Percentiles rank a stretch among this genome's conserved stretches.
phyloP scores from a whole-genome alignment of 495 filamentous ascomycete genomes.

The Xylaria cubensis region DNA sequence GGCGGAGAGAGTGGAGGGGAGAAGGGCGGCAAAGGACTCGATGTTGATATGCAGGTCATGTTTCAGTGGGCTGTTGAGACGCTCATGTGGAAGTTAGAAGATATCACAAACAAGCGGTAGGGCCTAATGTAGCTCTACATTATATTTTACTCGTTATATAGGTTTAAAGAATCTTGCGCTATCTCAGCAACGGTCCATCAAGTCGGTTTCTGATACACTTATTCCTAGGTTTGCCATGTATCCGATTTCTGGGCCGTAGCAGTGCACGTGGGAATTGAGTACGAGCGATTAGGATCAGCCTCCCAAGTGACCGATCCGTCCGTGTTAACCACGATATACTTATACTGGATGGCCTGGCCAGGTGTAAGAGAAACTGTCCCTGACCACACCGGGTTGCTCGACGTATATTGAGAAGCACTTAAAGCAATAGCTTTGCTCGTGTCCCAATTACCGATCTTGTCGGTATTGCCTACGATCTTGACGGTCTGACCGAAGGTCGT shows the following conservation, averaged over 20 bases:
- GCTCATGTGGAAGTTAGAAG: conserved; percentile 50
- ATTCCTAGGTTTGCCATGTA: conserved; percentile 42
- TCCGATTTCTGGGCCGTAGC: conserved; percentile 48
- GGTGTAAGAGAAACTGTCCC: conserved; percentile 57
- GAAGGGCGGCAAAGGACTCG: conserved; percentile 37
- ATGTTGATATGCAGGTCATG: conserved; percentile 57
- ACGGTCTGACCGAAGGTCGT: conserved; percentile 66
- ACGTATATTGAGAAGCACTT: conserved; percentile 60
- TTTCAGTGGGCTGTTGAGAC: conserved; percentile 62
- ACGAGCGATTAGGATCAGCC: conserved; percentile 66
- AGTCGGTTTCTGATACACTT: not conserved
- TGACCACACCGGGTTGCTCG: conserved; percentile 63
- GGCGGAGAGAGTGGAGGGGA: not conserved
- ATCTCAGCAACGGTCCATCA: not conserved
- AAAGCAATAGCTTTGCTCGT: conserved; percentile 57
- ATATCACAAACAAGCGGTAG: conserved; percentile 1
- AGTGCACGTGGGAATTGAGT: conserved; percentile 61
- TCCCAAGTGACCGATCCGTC: conserved; percentile 68
- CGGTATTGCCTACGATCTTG: conserved; percentile 62
- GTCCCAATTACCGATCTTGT: conserved; percentile 64
- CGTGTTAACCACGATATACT: conserved; percentile 66
- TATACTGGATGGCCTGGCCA: conserved; percentile 66
- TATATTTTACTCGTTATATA: not conserved
- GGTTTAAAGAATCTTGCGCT: not conserved
- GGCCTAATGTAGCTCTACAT: not conserved